Conservation (phyloP, 768 basidiomycete genomes). For the Boletellus emodensis region DNA sequence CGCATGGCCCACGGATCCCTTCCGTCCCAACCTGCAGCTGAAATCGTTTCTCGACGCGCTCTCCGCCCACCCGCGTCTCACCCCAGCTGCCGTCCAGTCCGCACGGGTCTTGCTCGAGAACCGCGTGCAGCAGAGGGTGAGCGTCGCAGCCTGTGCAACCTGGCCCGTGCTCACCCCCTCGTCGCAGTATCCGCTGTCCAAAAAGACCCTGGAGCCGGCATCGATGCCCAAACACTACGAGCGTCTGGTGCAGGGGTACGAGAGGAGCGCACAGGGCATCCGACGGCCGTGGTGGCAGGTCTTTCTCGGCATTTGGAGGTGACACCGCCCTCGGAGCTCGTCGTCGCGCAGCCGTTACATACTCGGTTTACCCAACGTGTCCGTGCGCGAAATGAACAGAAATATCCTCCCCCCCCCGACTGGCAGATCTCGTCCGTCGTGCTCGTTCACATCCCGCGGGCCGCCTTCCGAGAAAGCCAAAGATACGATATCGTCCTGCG, state of each 20-base stretch:
- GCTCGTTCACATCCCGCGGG: background rate
- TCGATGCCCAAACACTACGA: constrained; percentile 73
- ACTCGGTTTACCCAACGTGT: background rate
- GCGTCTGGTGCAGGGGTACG: constrained; percentile 66
- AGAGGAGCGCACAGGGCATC: constrained; percentile 74
- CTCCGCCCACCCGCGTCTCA: constrained; percentile 64
- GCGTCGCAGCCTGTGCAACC: background rate
- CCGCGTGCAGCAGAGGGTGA: constrained; percentile 55
- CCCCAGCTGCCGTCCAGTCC: constrained; percentile 55
- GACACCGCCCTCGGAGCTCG: background rate
- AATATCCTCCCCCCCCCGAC: constrained; percentile 1
- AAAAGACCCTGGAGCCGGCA: constrained; percentile 60
- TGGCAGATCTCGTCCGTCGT: background rate
- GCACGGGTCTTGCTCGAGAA: constrained; percentile 53
- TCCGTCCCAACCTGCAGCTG: constrained; percentile 74
- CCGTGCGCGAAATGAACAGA: background rate
- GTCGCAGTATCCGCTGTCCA: constrained; percentile 61
- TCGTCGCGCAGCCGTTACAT: no score
- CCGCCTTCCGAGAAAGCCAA: background rate
- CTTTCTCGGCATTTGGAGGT: constrained; percentile 68
- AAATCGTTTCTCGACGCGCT: constrained; percentile 61
- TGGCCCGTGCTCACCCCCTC: constrained; percentile 12
- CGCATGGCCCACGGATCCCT: constrained; percentile 67
- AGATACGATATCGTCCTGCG: background rate
- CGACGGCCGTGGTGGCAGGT: constrained; percentile 81